Conservation (phyloP, 768 basidiomycete genomes). For the Mycena indigotica region DNA sequence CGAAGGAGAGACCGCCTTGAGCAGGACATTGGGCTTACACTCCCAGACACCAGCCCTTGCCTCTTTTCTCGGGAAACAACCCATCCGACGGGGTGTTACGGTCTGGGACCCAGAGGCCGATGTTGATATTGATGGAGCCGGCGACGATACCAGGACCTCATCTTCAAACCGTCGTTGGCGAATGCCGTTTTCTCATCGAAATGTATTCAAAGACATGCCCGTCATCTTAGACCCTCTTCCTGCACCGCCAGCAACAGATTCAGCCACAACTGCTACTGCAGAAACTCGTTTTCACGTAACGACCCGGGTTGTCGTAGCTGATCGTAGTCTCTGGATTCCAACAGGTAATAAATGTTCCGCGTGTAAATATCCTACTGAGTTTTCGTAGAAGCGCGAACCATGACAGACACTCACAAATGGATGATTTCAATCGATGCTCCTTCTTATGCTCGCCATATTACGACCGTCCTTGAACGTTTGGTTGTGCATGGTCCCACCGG, state of each 20-base stretch:
- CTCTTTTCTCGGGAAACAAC: constrained; percentile 47
- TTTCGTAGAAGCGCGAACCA: constrained; percentile 33
- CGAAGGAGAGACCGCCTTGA: constrained; percentile 26
- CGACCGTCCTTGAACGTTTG: constrained; percentile 44
- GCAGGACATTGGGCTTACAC: constrained; percentile 49
- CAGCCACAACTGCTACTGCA: constrained; percentile 5
- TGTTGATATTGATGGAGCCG: constrained; percentile 39
- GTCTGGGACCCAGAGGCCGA: constrained; percentile 40
- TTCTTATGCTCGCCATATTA: constrained; percentile 51
- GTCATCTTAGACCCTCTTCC: neutral
- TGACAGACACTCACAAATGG: constrained; percentile 50
- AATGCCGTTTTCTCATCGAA: constrained; percentile 41
- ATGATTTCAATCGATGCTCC: constrained; percentile 57
- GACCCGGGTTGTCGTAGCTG: constrained; percentile 49
- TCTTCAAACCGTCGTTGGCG: constrained; percentile 33
- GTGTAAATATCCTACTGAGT: no score
- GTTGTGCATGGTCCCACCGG: constrained; percentile 35
- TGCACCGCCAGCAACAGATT: neutral
- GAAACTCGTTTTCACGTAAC: constrained; percentile 51
- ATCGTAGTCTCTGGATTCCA: constrained; percentile 50
- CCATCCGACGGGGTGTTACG: constrained; percentile 43
- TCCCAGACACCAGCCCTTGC: constrained; percentile 53
- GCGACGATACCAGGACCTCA: constrained; percentile 2
- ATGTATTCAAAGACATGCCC: constrained; percentile 11
- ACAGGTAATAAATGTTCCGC: constrained; percentile 42